Conservation (phyloP, 1,139 yeast genomes). For the Suhomyces ambrosiae region DNA sequence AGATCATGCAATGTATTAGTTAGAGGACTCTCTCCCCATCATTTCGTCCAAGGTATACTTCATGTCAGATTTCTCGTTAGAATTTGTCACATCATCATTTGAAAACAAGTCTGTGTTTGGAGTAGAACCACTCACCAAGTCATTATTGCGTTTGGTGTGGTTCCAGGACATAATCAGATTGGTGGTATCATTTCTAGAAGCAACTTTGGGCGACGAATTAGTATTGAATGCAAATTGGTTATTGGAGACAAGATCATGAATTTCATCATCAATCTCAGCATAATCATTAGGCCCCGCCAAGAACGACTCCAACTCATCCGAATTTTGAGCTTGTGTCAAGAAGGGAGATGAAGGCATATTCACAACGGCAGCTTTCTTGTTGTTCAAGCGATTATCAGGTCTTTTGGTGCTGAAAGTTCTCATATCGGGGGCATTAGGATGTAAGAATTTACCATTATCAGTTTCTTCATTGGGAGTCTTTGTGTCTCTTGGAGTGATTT, state of each 20-base stretch:
- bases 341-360: slow-evolving; percentile 51
- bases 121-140: slow-evolving; percentile 27
- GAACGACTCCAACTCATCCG: slow-evolving; percentile 23
- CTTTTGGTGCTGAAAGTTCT: slow-evolving; percentile 30
- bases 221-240: slow-evolving; percentile 15
- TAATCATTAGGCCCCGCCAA: slow-evolving; percentile 19
- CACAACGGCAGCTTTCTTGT: slow-evolving; percentile 26
- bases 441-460: slow-evolving; percentile 20
- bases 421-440: slow-evolving; percentile 32
- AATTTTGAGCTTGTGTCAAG: slow-evolving; percentile 19
- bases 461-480: slow-evolving; percentile 34
- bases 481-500: slow-evolving; percentile 44
- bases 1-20: slow-evolving; percentile 8
- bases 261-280: slow-evolving; percentile 21
- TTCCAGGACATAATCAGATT: slow-evolving; percentile 38
- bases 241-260: slow-evolving; percentile 20
- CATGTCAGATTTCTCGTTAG: slow-evolving; percentile 6
- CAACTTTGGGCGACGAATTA: slow-evolving; percentile 31
- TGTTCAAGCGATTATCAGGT: slow-evolving; percentile 24
- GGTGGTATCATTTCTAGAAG: slow-evolving; percentile 42
- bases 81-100: slow-evolving; percentile 25
- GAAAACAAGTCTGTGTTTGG: slow-evolving; percentile 40
- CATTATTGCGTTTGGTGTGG: slow-evolving; percentile 16
- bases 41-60: slow-evolving; percentile 11
- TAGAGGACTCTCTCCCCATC: slow-evolving; percentile 6